Evolutionary conservation across 345 rosid genomes (phyloP), one percentile per base, ranked within the genome.

Genomic region (Rubroshorea leprosula): DNA sequence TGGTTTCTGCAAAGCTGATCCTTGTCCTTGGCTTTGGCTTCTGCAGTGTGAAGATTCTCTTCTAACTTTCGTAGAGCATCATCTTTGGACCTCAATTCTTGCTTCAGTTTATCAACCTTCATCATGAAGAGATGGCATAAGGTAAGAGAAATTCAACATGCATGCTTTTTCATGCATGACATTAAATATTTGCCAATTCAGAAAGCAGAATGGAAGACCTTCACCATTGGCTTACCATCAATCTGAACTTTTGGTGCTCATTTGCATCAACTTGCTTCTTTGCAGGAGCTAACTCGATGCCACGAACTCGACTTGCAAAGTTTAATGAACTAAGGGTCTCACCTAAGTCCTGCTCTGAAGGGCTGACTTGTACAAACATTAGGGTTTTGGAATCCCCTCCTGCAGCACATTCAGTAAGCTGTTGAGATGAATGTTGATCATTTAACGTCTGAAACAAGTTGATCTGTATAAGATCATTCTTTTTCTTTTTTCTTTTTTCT

Each of bases 351-450:
- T 76, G 76, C 50, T 87, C 97, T 45, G 96, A 83, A 49, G 97
- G 97, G 73, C 96, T 87, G 49, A 90, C 87, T 79, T 90, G 97
- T 64, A 90, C 94, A 72, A 87, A 83, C 97, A 90, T 87, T 66
- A 83, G 60, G 13, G 97, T 90, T 65, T 90, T 90, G 55, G 97
- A 85, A 73, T 87, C 91, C 52, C 97, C 97, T 48, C 97, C 97
- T 90, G 81, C 60, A 54, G 47, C 18, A 44, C 14, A 5, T 15
- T 2, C n/a, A n/a, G n/a, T n/a, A n/a, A n/a, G n/a, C n/a, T n/a
- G n/a, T n/a, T n/a, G n/a, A n/a, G n/a, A n/a, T 29, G 35, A 29
- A 29, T n/a, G n/a, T n/a, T n/a, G n/a, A n/a, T n/a, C n/a, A n/a
- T n/a, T n/a, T n/a, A 29, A 29, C 35, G 9, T 29, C 35, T 29